A percentile compares a stretch with the other conserved stretches of the same genome.
phyloP scores from a whole-genome alignment of 2,329 filamentous ascomycete genomes.

The Amauroascus niger region DNA sequence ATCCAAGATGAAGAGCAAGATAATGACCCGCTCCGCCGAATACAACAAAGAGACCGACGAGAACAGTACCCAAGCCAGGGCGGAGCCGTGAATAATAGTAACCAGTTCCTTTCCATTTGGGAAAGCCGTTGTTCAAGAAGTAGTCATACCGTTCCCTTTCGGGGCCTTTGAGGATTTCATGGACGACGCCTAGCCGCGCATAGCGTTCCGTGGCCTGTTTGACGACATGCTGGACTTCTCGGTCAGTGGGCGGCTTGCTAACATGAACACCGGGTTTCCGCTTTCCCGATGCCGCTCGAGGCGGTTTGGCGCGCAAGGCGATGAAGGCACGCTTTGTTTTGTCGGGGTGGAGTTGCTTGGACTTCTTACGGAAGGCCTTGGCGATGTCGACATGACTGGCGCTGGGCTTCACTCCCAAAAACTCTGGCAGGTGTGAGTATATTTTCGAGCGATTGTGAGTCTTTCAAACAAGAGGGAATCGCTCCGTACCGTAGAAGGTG shows the following conservation, averaged over 20 bases:
- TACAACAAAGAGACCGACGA: constrained; percentile 70
- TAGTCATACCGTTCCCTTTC: constrained; percentile 85
- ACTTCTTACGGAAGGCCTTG: constrained; percentile 87
- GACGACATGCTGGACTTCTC: constrained; percentile 66
- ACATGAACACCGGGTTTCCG: constrained; percentile 55
- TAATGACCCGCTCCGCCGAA: constrained; percentile 84
- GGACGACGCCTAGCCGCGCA: constrained; percentile 72
- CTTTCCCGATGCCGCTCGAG: constrained; percentile 29
- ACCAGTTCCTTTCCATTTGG: constrained; percentile 89
- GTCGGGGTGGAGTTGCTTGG: constrained; percentile 78
- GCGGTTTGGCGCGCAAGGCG: constrained; percentile 53
- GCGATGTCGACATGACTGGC: constrained; percentile 81
- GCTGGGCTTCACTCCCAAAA: constrained; percentile 63
- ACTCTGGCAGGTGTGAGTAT: constrained; percentile 43
- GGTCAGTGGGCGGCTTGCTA: constrained; percentile 59
- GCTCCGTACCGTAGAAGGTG: constrained; percentile 66
- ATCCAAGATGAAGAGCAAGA: constrained; percentile 70
- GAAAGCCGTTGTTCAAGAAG: constrained; percentile 87
- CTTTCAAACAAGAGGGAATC: background rate
- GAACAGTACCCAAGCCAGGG: constrained; percentile 75
- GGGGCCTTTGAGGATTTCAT: constrained; percentile 72
- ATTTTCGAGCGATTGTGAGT: background rate
- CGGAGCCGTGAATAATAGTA: constrained; percentile 97
- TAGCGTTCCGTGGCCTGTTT: constrained; percentile 77
- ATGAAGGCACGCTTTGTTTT: constrained; percentile 82